Base-by-base conservation (phyloP, 176 grass and related monocot species). In the Ananas comosus region DNA sequence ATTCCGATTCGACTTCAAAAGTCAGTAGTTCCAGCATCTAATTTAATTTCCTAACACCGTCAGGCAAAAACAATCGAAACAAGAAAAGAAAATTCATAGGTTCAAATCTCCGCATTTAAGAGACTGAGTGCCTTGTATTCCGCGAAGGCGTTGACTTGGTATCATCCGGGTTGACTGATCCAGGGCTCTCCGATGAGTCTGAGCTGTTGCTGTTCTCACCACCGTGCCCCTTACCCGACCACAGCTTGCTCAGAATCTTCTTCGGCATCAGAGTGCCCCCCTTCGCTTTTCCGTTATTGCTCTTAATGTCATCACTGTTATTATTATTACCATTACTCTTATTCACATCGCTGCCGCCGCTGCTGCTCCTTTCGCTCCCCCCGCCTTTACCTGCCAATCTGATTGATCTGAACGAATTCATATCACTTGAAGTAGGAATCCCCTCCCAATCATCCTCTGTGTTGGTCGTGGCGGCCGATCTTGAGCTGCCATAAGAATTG, bases 161-260 rank as follows among this genome's bases (percentile, higher is more conserved):
- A 57, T 94, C 94, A 49, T 94, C 95, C 0, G 70, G 87, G 70
- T 87, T 91, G 10, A 65, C 47, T 13, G 90, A 99, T 1, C 87
- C 90, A 0, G 85, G 95, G 72, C 95, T 99, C 64, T 88, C 90
- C 3, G 90, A 88, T 11, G 90, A 83, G 70, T 99, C 90, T 0
- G 90, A 94, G 76, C 87, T 42, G 33, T 42, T 86, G 58, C 87
- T 99, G 77, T 86, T 99, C 69, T 99, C 87, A 0, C 76, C 76
- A 1, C 10, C 53, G 0, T 88, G 86, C 1, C 78, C 80, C 59
- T 94, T 99, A 50, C 85, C 80, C 1, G 95, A 94, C 95, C 95
- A 99, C 68, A 99, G 74, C 85, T 88, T 99, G 74, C 78, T 88
- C 19, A 94, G 52, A 68, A 99, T 90, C 76, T 96, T 97, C 79